phyloP scores from a whole-genome alignment of 139 green algal genomes.

The Micromonas pusilla region DNA sequence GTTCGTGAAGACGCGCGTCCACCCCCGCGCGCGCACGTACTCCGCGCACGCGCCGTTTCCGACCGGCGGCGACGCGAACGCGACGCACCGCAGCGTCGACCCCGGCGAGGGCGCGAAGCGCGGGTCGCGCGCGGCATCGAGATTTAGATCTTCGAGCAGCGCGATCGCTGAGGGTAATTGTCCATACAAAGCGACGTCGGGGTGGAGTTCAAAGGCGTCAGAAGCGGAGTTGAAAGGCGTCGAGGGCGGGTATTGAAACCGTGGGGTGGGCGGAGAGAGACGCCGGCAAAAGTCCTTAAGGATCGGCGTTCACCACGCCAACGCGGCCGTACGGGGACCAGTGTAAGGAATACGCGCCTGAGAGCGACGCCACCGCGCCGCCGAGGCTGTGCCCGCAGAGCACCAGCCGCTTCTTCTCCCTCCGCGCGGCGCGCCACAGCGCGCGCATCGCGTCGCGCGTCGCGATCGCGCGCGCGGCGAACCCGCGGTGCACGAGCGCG shows the following conservation, averaged over 20 bases:
- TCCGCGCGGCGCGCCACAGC: neutral
- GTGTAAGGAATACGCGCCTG: too few relatives aligned
- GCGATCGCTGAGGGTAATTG: too few relatives aligned
- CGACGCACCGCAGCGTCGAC: neutral
- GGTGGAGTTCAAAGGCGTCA: too few relatives aligned
- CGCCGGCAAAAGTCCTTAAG: too few relatives aligned
- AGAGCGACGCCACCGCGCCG: neutral
- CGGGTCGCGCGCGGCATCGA: too few relatives aligned
- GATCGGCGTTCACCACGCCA: too few relatives aligned
- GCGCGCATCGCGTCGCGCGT: neutral
- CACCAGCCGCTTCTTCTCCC: neutral
- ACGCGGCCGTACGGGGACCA: too few relatives aligned
- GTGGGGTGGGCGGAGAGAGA: too few relatives aligned
- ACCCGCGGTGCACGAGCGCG: neutral
- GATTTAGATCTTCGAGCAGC: neutral
- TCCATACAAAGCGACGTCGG: too few relatives aligned
- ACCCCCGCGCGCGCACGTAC: neutral
- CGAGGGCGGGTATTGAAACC: too few relatives aligned
- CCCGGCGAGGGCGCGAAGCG: too few relatives aligned
- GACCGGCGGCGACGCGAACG: neutral
- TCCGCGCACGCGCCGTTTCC: neutral
- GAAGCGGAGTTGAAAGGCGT: too few relatives aligned
- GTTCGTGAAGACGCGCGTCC: neutral
- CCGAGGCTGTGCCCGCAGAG: neutral
- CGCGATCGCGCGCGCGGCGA: neutral